Conservation (phyloP, 2,329 filamentous ascomycete species). For the Cryoendolithus antarcticus region DNA sequence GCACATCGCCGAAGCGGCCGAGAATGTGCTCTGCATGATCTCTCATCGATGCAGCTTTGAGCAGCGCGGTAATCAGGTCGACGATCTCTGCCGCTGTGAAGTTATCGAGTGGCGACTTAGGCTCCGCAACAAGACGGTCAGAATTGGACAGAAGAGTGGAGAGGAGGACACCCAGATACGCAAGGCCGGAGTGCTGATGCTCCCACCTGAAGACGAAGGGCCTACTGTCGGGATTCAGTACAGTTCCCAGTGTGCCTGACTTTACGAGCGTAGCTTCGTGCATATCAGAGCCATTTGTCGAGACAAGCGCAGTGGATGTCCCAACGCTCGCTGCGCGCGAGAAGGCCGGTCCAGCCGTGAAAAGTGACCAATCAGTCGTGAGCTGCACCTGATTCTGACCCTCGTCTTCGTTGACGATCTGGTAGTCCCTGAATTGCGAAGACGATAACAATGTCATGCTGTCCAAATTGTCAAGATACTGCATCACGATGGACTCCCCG, state of each 20-base stretch:
- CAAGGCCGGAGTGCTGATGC: conserved; percentile 64
- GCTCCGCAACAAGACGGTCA: conserved; percentile 8
- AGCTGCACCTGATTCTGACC: conserved; percentile 70
- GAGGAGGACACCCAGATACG: conserved; percentile 64
- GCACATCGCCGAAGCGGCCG: conserved; percentile 37
- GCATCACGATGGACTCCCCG: conserved; percentile 31
- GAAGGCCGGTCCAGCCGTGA: conserved; percentile 27
- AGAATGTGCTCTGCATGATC: conserved; percentile 34
- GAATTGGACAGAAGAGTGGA: conserved; percentile 51
- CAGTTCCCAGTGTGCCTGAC: conserved; percentile 53
- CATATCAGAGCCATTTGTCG: conserved; percentile 1
- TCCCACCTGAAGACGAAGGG: conserved; percentile 65
- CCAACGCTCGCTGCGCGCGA: conserved; percentile 1
- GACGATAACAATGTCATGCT: conserved; percentile 71
- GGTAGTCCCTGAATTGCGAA: conserved; percentile 58
- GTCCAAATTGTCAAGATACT: conserved; percentile 55
- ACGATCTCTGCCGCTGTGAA: conserved; percentile 63
- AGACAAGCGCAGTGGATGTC: conserved; percentile 1
- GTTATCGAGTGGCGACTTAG: conserved; percentile 29
- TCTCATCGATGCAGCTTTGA: conserved; percentile 28
- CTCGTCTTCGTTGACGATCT: conserved; percentile 71
- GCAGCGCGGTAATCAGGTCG: conserved; percentile 57
- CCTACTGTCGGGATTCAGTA: conserved; percentile 60
- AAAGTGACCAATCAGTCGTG: conserved; percentile 50
- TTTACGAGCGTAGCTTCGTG: conserved; percentile 48